Evolutionary conservation across 352 stramenopile genomes (phyloP).

Genomic region (Phytophthora pseudosyringae): DNA sequence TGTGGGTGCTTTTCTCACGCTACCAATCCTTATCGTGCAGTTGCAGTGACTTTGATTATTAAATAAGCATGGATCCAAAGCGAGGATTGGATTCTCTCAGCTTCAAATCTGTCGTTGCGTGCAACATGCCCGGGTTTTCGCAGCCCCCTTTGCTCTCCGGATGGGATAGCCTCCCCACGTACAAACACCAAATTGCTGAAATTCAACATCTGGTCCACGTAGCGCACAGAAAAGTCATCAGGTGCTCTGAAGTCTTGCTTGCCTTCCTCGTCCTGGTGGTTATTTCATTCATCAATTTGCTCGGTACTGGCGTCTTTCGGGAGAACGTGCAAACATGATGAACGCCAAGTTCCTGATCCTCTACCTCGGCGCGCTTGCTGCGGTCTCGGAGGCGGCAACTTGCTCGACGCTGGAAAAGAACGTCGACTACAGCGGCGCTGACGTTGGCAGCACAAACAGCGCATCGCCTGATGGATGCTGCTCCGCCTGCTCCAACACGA

Average conservation of each 20-base stretch:
- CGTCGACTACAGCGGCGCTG: conserved; percentile 15
- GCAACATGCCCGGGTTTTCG: background rate
- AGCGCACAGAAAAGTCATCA: conserved; percentile 4
- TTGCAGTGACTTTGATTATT: background rate
- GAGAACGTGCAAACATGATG: conserved; percentile 5
- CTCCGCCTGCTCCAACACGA: conserved; percentile 5
- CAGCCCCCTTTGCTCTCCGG: conserved; percentile 1
- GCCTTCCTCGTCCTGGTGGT: conserved; percentile 14
- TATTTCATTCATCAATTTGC: conserved; percentile 25
- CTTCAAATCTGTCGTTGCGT: conserved; percentile 10
- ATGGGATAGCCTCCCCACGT: conserved; percentile 17
- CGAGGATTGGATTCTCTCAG: background rate
- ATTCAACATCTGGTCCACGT: conserved; percentile 16
- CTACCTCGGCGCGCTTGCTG: conserved; percentile 3
- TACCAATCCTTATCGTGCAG: background rate
- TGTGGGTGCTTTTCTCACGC: conserved; percentile 17
- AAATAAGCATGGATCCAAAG: too few species aligned
- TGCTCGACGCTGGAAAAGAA: conserved; percentile 17
- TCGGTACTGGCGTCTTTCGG: background rate
- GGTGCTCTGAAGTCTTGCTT: conserved; percentile 8
- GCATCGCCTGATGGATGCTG: conserved; percentile 10
- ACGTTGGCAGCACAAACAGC: conserved; percentile 3
- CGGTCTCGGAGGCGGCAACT: conserved; percentile 11
- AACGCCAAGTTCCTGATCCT: conserved; percentile 8
- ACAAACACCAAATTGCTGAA: conserved; percentile 19